Evolutionary conservation across 306 rosid genomes (phyloP).

Genomic region (Dryas alaskensis): DNA sequence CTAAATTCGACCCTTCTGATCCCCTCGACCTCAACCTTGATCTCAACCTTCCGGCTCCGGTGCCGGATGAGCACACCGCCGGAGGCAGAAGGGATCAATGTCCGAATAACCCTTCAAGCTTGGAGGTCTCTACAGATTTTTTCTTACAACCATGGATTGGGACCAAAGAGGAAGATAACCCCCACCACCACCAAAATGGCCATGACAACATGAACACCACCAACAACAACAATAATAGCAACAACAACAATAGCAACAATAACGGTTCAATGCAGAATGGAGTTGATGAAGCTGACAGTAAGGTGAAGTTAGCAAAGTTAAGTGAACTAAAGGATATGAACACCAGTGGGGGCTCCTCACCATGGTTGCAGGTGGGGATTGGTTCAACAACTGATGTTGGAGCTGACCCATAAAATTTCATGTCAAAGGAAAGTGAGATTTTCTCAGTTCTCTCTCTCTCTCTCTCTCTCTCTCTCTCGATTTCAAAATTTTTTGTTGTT

Average conservation of each 20-base stretch:
- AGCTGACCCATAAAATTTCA: constrained; percentile 39
- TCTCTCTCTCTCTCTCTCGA: not conserved
- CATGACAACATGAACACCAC: constrained; percentile 29
- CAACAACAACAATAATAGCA: constrained; percentile 22
- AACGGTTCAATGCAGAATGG: constrained; percentile 40
- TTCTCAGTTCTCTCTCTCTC: constrained; percentile 3
- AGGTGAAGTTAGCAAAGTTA: constrained; percentile 73
- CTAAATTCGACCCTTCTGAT: constrained; percentile 47
- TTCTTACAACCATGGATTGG: constrained; percentile 62
- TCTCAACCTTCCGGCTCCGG: constrained; percentile 76
- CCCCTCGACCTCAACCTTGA: constrained; percentile 71
- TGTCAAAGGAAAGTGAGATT: constrained; percentile 12
- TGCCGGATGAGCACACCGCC: constrained; percentile 18
- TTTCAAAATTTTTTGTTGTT: not conserved
- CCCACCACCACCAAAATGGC: constrained; percentile 24
- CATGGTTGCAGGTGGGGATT: constrained; percentile 94
- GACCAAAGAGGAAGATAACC: constrained; percentile 35
- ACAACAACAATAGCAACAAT: constrained; percentile 23
- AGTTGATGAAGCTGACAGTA: constrained; percentile 77
- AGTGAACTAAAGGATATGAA: constrained; percentile 78
- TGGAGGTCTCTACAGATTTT: constrained; percentile 46
- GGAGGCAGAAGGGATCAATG: constrained; percentile 10
- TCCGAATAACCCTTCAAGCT: constrained; percentile 2
- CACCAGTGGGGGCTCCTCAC: constrained; percentile 60
- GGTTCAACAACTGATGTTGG: constrained; percentile 68